Evolutionary conservation across 2,329 filamentous ascomycete species (phyloP), one percentile per base, ranked within the genome.

Genomic region (Macrophomina phaseolina): DNA sequence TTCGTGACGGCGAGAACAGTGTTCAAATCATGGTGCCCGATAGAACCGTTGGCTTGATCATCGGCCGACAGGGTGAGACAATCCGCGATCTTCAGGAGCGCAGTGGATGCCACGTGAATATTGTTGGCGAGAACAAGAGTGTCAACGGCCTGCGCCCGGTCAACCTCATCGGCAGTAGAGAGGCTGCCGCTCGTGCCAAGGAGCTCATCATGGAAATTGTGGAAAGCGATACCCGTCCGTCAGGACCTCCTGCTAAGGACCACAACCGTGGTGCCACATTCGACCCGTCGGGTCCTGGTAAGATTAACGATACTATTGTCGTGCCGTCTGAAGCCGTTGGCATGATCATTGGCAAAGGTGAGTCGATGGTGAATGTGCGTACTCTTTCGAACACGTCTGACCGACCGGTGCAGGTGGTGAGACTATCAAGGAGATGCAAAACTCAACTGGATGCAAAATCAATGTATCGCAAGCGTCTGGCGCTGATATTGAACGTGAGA

Each of bases 1-100:
- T 91, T 67, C 88, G 90, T 68, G 91, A 94, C 68, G 91, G 90
- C 68, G 93, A 97, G 77, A 91, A 94, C 72, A 92, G 89, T 75
- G 89, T 93, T 76, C 92, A 97, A 79, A 96, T 97, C 73, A 95
- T 97, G 91, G 93, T 97, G 18, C 93, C 93, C 55, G 93, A 97
- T 80, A 90, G 93, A 73, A 97, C 93, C 8, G 93, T 97, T 68
- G 93, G 93, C 62, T 84, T 97, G 53, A 97, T 97, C 72, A 97
- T 97, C 75, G 93, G 93, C n/a, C 91, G 93, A 71, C 92, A 92
- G 48, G 93, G 93, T 67, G 93, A 97, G 81, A 97, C 93, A 1
- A 97, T 97, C 73, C 90, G 93, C 74, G 93, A 97, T 76, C 84
- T 97, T 30, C 94, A 97, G 80, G 93, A 97, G 78, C 87, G 92